Evolutionary conservation across 768 basidiomycete genomes (phyloP).

Genomic region (Kwoniella sp.): DNA sequence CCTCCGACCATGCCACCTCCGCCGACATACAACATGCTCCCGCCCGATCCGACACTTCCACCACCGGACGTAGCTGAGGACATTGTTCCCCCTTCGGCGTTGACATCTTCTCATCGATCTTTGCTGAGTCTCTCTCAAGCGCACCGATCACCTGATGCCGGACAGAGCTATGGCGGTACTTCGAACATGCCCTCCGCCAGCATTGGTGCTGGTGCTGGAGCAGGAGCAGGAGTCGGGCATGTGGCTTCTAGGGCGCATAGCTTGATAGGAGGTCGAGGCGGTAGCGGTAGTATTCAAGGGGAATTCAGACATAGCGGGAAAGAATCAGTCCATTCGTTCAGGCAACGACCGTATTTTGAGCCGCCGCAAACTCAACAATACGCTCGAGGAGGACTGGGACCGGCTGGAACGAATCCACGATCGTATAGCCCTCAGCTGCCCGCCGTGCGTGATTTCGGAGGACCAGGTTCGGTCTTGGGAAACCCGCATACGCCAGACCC

Average conservation of each 20-base stretch:
- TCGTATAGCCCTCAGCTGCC: slow-evolving; percentile 21
- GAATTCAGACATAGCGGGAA: slow-evolving; percentile 6
- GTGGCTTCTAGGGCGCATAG: slow-evolving; percentile 37
- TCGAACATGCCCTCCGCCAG: slow-evolving; percentile 3
- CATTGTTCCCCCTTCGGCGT: slow-evolving; percentile 41
- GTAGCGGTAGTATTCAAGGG: background rate
- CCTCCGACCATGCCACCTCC: slow-evolving; percentile 31
- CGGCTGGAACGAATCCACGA: background rate
- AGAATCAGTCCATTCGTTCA: slow-evolving; percentile 36
- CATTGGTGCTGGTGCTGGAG: background rate
- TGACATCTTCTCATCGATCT: slow-evolving; percentile 40
- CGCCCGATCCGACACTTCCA: slow-evolving; percentile 37
- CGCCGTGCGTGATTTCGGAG: slow-evolving; percentile 23
- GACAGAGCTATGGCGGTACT: background rate
- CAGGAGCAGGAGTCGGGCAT: background rate
- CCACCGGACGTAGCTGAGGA: slow-evolving; percentile 43
- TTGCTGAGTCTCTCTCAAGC: slow-evolving; percentile 35
- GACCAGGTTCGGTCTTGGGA: background rate
- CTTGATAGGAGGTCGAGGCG: slow-evolving; percentile 20
- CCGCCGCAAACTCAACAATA: background rate
- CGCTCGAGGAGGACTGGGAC: background rate
- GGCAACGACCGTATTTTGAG: slow-evolving; percentile 13
- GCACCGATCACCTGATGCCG: slow-evolving; percentile 6
- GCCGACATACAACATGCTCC: slow-evolving; percentile 21
- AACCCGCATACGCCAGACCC: slow-evolving; percentile 20